Evolutionary conservation across 495 filamentous ascomycete species (phyloP).

Genomic region (Neurospora sp.): DNA sequence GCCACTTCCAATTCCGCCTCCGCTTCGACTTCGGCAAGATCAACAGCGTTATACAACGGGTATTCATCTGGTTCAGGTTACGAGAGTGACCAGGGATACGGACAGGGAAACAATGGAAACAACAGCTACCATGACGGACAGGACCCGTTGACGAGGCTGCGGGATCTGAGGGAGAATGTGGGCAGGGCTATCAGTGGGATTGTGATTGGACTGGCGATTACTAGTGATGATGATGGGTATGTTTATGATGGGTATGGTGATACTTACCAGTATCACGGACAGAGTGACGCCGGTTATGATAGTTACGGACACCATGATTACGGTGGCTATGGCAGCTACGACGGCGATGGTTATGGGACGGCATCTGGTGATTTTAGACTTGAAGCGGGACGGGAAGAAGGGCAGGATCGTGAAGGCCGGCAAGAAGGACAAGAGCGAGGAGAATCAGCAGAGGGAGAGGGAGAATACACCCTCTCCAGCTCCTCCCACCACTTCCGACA

Average conservation of each 20-base stretch:
- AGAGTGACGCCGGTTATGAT: neutral
- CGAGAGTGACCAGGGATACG: neutral
- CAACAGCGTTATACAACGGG: neutral
- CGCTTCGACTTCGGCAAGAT: neutral
- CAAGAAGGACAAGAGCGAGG: neutral
- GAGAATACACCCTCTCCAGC: neutral
- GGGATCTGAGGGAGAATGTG: neutral
- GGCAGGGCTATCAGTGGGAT: neutral
- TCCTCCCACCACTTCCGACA: neutral
- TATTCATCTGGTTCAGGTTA: neutral
- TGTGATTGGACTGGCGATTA: neutral
- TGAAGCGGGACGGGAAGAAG: neutral
- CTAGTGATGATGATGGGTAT: neutral
- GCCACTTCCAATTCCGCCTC: neutral
- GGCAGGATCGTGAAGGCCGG: neutral
- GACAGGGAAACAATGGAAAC: neutral
- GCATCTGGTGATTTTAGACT: no score
- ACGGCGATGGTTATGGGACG: neutral
- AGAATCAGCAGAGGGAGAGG: neutral
- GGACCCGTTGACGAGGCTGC: neutral
- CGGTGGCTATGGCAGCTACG: neutral
- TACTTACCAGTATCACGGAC: neutral
- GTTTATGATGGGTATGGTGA: neutral
- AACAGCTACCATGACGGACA: neutral
- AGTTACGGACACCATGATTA: neutral